phyloP scores from a whole-genome alignment of 2,329 filamentous ascomycete genomes.

The Colletotrichum kahawae region DNA sequence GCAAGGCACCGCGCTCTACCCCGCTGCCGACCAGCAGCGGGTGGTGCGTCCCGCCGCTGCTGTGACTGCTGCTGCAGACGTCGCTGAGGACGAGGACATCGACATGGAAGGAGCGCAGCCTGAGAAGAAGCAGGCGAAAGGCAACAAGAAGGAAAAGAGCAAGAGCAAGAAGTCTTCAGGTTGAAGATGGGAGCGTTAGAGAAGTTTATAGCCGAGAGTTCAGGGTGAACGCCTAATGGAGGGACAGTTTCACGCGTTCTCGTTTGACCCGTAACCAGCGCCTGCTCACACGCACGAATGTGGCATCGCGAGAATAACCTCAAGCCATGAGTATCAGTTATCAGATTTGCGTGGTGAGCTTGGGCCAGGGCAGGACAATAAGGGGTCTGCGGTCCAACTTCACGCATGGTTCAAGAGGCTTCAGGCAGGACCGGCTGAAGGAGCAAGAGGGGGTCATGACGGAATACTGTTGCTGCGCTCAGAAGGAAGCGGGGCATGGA shows the following conservation, averaged over 20 bases:
- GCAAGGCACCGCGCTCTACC: conserved; percentile 70
- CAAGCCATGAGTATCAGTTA: not conserved
- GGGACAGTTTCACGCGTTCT: not conserved
- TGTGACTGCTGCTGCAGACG: not conserved
- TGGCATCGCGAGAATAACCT: not conserved
- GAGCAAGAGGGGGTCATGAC: not conserved
- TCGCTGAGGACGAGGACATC: not conserved
- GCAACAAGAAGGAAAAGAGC: conserved; percentile 6
- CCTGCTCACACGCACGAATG: not conserved
- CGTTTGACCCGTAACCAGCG: not conserved
- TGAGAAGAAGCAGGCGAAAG: not conserved
- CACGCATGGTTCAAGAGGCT: not conserved
- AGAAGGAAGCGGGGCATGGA: not conserved
- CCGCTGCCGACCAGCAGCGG: conserved; percentile 44
- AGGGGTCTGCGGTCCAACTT: not conserved
- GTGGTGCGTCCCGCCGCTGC: conserved; percentile 8
- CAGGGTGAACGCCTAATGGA: not conserved
- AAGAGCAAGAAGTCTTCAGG: conserved; percentile 2
- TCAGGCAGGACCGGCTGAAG: not conserved
- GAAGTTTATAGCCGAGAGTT: not conserved
- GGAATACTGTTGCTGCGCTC: not conserved
- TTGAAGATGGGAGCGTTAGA: not conserved
- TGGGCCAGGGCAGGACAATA: not conserved
- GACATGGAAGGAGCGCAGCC: not conserved
- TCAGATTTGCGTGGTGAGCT: not conserved